Conservation (phyloP, 2,329 filamentous ascomycete species). For the Diaporthe caulivora region DNA sequence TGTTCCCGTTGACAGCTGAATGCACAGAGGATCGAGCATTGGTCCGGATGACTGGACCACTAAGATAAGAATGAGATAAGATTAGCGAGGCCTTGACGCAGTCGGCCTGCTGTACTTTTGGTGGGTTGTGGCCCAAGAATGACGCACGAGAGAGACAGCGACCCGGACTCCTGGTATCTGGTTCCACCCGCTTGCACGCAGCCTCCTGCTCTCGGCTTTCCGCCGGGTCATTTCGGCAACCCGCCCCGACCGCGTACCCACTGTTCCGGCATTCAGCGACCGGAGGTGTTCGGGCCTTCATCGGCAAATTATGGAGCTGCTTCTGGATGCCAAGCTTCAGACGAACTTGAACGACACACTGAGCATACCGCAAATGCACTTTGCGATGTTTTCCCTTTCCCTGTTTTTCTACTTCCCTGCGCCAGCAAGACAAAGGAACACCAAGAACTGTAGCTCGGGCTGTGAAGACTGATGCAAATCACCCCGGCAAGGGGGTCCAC, state of each 20-base stretch:
- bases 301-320: conserved; percentile 25
- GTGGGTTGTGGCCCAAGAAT: conserved; percentile 19
- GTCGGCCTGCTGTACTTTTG: neutral
- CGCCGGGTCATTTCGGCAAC: conserved; percentile 25
- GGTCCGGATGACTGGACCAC: neutral
- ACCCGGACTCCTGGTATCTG: conserved; percentile 11
- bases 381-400: too few relatives aligned
- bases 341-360: neutral
- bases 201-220: conserved; percentile 11
- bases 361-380: too few relatives aligned
- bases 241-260: conserved; percentile 16
- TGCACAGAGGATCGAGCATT: neutral
- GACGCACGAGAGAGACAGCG: conserved; percentile 22
- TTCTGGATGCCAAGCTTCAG: conserved; percentile 2
- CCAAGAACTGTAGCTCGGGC: neutral
- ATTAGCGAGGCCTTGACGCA: conserved; percentile 6
- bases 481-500: neutral
- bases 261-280: conserved; percentile 21
- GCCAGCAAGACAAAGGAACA: too few relatives aligned
- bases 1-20: neutral
- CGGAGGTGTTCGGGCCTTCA: conserved; percentile 19
- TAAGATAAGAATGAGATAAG: conserved; percentile 26
- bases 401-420: neutral
- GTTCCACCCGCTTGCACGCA: neutral
- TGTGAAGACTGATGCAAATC: neutral